phyloP scores from a whole-genome alignment of 768 basidiomycete genomes.

The Naematelia encephala region DNA sequence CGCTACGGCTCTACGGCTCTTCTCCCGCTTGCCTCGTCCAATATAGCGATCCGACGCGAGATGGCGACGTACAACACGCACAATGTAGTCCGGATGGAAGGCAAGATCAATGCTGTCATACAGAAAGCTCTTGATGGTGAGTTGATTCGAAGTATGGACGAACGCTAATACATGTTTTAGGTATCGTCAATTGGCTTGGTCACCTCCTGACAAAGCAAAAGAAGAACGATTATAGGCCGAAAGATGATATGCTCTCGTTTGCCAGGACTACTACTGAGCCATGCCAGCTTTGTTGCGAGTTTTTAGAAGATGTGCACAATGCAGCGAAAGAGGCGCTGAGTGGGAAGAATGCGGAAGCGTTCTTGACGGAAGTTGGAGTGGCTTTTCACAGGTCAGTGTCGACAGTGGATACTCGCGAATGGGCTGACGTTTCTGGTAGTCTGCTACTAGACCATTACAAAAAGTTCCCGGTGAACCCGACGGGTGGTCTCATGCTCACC shows the following conservation, averaged over 20 bases:
- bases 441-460: slow-evolving; percentile 88
- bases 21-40: slow-evolving; percentile 71
- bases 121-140: slow-evolving; percentile 79
- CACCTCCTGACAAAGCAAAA: slow-evolving; percentile 84
- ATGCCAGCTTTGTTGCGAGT: slow-evolving; percentile 78
- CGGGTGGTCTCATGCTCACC: slow-evolving; percentile 95
- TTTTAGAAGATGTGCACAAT: slow-evolving; percentile 75
- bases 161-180: slow-evolving; percentile 51
- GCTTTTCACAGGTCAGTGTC: slow-evolving; percentile 75
- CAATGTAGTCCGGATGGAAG: slow-evolving; percentile 77
- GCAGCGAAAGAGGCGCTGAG: slow-evolving; percentile 70
- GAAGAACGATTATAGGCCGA: slow-evolving; percentile 92
- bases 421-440: slow-evolving; percentile 52
- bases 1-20: slow-evolving; percentile 88
- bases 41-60: slow-evolving; percentile 82
- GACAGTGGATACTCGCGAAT: background rate
- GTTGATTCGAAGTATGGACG: slow-evolving; percentile 32
- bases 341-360: slow-evolving; percentile 88
- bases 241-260: slow-evolving; percentile 92
- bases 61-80: slow-evolving; percentile 91
- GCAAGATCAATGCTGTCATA: slow-evolving; percentile 70
- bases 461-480: slow-evolving; percentile 94
- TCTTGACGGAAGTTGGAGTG: slow-evolving; percentile 89
- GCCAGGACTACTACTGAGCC: slow-evolving; percentile 93
- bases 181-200: slow-evolving; percentile 69